Conservation (phyloP, 1,284 basidiomycete genomes). For the Heimioporus retisporus region DNA sequence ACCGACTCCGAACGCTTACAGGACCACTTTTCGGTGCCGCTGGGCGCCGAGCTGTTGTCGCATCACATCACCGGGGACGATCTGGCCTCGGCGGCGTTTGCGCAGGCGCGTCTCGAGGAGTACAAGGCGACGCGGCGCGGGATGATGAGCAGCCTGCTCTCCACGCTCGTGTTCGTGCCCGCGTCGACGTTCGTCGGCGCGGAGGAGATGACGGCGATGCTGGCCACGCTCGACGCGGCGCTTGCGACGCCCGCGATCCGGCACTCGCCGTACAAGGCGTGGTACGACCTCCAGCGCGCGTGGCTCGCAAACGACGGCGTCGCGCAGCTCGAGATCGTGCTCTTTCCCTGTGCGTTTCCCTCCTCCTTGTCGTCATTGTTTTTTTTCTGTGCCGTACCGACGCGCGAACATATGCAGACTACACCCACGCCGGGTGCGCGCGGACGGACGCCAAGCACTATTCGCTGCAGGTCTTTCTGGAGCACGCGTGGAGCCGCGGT, state of each 20-base stretch:
- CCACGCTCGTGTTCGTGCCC: slow-evolving; percentile 27
- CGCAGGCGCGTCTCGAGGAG: slow-evolving; percentile 15
- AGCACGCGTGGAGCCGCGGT: slow-evolving; percentile 33
- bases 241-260: slow-evolving; percentile 18
- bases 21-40: slow-evolving; percentile 23
- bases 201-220: slow-evolving; percentile 18
- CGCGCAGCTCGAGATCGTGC: slow-evolving; percentile 28
- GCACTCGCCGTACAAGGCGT: slow-evolving; percentile 24
- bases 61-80: slow-evolving; percentile 24
- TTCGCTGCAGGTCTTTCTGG: slow-evolving; percentile 18
- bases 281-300: slow-evolving; percentile 27
- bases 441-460: slow-evolving; percentile 25
- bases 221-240: slow-evolving; percentile 18
- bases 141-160: slow-evolving; percentile 25
- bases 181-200: slow-evolving; percentile 19
- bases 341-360: slow-evolving; percentile 23
- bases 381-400: too few species aligned
- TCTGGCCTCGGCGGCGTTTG: slow-evolving; percentile 20
- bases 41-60: slow-evolving; percentile 25
- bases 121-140: slow-evolving; percentile 22
- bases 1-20: not conserved
- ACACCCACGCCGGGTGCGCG: slow-evolving; percentile 21
- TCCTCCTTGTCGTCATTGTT: not conserved
- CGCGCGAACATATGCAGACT: slow-evolving; percentile 12
- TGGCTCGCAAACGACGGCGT: slow-evolving; percentile 32